Conservation (phyloP, 257 asterid genomes). For the Solanum clarkiae region DNA sequence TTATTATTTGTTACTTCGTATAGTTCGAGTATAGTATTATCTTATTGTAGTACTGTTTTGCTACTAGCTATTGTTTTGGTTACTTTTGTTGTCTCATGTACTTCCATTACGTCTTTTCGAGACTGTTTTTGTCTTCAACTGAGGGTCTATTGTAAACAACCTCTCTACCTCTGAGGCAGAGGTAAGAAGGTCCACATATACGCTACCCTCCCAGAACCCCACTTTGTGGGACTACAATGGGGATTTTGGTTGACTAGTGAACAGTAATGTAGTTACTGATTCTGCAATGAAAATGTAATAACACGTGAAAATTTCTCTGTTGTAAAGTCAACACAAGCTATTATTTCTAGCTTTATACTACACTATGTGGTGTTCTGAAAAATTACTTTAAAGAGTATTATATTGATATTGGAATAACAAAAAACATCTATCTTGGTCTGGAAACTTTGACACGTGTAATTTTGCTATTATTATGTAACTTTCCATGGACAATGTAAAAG, state of each 20-base stretch:
- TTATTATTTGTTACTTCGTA: neutral
- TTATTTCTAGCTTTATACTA: no score
- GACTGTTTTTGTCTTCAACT: neutral
- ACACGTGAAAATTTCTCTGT: no score
- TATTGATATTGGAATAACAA: no score
- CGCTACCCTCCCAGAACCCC: neutral
- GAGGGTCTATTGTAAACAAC: neutral
- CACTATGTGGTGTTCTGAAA: no score
- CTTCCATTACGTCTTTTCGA: neutral
- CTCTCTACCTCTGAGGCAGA: neutral
- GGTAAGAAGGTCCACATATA: neutral
- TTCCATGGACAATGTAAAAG: constrained; percentile 37
- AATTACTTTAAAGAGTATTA: no score
- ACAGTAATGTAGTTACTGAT: neutral
- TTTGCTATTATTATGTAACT: constrained; percentile 9
- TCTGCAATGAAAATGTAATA: neutral
- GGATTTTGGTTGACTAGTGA: neutral
- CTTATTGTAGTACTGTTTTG: neutral
- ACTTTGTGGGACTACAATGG: neutral
- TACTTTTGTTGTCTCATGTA: neutral
- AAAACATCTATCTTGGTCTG: no score
- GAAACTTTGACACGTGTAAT: no score
- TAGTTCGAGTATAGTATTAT: no score
- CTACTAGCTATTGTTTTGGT: neutral
- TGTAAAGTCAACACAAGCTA: no score